Conservation (phyloP, 371 early-diverging fungal genomes). For the Rhizomucor pusillus region DNA sequence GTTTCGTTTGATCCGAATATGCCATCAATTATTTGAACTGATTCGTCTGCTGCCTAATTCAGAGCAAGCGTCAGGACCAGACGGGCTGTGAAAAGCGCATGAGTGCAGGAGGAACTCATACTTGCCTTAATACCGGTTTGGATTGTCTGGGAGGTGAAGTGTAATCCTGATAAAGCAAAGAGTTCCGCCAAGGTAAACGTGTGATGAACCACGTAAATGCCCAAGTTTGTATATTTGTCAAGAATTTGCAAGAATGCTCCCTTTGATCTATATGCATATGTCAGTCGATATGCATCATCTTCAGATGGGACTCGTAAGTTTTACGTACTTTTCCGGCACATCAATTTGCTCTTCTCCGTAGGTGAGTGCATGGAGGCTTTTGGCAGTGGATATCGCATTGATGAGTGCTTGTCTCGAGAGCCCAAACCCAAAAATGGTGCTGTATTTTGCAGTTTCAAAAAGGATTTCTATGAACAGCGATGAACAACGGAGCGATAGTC, state of each 20-base stretch:
- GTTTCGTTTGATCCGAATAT: constrained; percentile 93
- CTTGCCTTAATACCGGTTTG: constrained; percentile 67
- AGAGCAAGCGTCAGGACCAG: neutral
- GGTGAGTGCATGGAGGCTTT: constrained; percentile 46
- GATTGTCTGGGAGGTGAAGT: constrained; percentile 71
- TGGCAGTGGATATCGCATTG: constrained; percentile 56
- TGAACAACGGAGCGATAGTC: constrained; percentile 41
- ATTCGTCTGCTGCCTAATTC: constrained; percentile 78
- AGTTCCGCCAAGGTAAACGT: constrained; percentile 79
- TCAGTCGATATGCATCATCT: neutral
- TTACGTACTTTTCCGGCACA: constrained; percentile 9
- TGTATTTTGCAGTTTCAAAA: constrained; percentile 60
- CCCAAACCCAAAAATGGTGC: constrained; percentile 60
- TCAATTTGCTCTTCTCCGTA: neutral
- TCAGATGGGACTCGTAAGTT: too few relatives aligned
- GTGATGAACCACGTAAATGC: constrained; percentile 66
- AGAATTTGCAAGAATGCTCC: constrained; percentile 55
- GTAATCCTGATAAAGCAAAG: constrained; percentile 75
- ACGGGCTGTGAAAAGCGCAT: neutral
- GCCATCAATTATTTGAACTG: constrained; percentile 84
- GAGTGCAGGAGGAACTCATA: neutral
- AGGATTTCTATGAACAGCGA: constrained; percentile 47
- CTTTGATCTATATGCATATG: constrained; percentile 1
- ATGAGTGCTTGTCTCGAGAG: constrained; percentile 55
- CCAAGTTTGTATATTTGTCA: constrained; percentile 68